A percentile compares a stretch with the other conserved stretches of the same genome.
These are phyloP conservation scores for Yamadazyma spencermartinsiae DNA, from an alignment of 1,139 yeast genomes.

Conservation along the genomic window DNA sequence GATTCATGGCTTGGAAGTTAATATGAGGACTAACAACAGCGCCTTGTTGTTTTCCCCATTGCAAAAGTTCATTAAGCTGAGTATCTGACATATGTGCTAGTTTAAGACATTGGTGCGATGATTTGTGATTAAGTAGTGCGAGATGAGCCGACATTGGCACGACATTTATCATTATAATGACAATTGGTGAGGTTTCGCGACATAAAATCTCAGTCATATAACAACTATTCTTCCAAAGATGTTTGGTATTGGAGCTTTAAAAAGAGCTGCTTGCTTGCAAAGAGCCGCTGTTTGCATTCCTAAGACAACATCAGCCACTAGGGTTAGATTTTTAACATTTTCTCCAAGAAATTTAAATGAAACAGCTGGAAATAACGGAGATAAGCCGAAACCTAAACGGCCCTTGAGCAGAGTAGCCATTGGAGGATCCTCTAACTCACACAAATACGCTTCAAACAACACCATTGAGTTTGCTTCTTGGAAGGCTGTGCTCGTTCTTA, in stretches of 20 bases:
- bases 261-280: not conserved
- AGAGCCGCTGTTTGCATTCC: not conserved
- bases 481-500: constrained; percentile 73
- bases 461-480: constrained; percentile 78
- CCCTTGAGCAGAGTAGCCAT: constrained; percentile 53
- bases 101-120: not conserved
- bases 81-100: not conserved
- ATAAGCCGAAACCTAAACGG: constrained; percentile 21
- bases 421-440: constrained; percentile 33
- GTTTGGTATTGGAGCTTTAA: too few species aligned
- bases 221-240: too few species aligned
- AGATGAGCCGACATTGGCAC: too few species aligned
- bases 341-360: too few species aligned
- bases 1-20: constrained; percentile 21
- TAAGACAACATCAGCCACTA: not conserved
- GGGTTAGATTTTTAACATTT: too few species aligned
- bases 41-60: constrained; percentile 56
- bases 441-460: constrained; percentile 34
- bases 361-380: not conserved
- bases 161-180: too few species aligned
- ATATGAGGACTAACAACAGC: constrained; percentile 34
- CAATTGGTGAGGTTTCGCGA: too few species aligned
- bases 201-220: too few species aligned
- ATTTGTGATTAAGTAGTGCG: too few species aligned
- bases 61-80: constrained; percentile 21